Base-by-base conservation (phyloP, 2,329 filamentous ascomycete species). In the Sclerotinia nivalis region DNA sequence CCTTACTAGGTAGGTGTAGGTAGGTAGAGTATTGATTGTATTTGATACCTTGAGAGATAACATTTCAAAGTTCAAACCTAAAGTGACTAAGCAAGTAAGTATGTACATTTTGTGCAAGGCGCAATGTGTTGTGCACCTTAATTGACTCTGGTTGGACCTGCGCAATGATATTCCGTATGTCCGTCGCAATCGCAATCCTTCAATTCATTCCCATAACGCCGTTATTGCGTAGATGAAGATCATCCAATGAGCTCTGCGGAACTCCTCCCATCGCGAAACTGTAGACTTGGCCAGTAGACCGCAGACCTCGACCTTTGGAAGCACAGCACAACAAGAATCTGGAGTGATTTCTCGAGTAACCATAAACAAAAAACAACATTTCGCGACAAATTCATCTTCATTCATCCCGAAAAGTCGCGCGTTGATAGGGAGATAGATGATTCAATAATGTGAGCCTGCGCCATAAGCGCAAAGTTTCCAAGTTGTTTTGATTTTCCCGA, bases 391-490 rank as follows among this genome's bases (percentile, higher is more conserved):
- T 56, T 68, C 68, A 67, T 45, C 69, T 69, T 67, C 70, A 69
- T 69, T 31, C 61, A 67, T 31, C 45, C 49, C 49, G 52, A 66
- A 66, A 69, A 50, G 59, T 66, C 68, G 66, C 60, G 55, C 66
- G 69, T 56, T 71, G 74, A 74, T 74, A 76, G 73, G 71, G 61
- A 61, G 37, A 28, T 59, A 67, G 70, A 56, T 18, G 9, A 37
- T 56, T 45, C 50, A 56, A 66, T 72, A 71, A 71, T 73, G 71
- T 72, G 71, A 68, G 71, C 62, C 50, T 72, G 73, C 73, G 74
- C 72, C 73, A 74, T 74, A 71, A 73, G 73, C 75, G 72, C 72
- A 75, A 67, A 72, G 49, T 62, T 71, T 70, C 58, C 70, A 69
- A 55, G 66, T 71, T 69, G 52, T 66, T 55, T 66, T 54, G 71